Conservation (phyloP, 2,329 filamentous ascomycete species). For the Aspergillus arachidicola region DNA sequence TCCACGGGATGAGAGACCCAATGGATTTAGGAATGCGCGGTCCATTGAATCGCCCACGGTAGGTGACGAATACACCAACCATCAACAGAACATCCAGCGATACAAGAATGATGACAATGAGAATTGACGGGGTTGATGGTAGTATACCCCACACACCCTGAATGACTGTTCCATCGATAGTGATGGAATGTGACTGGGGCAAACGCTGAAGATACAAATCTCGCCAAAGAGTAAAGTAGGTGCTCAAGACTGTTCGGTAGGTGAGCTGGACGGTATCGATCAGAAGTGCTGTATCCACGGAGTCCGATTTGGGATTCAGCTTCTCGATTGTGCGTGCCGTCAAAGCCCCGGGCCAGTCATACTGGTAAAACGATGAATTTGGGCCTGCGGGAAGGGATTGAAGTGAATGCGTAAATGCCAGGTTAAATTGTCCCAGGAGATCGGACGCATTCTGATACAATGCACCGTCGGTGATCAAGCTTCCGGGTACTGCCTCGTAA, state of each 20-base stretch:
- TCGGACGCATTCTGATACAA: conserved; percentile 1
- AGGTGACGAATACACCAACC: not conserved
- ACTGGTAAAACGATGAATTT: not conserved
- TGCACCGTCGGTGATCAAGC: not conserved
- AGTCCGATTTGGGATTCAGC: not conserved
- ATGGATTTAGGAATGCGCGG: conserved; percentile 5
- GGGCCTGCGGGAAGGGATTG: not conserved
- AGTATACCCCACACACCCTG: not conserved
- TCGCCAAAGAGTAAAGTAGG: conserved; percentile 11
- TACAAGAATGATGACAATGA: not conserved
- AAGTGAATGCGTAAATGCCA: not conserved
- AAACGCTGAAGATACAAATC: not conserved
- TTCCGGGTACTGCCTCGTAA: not conserved
- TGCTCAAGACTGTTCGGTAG: conserved; percentile 13
- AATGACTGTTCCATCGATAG: not conserved
- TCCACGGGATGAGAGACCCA: conserved; percentile 5
- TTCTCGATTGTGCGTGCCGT: not conserved
- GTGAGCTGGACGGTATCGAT: conserved; percentile 2
- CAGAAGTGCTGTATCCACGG: not conserved
- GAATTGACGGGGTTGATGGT: not conserved
- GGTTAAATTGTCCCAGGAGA: not conserved
- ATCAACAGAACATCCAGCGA: conserved; percentile 3
- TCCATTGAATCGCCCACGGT: not conserved
- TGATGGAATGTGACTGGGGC: not conserved
- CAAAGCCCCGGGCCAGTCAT: not conserved